Percentiles rank a stretch among this genome's conserved stretches.
Conservation (phyloP, 371 early-diverging fungal species). For the Haplosporangium sp. region DNA sequence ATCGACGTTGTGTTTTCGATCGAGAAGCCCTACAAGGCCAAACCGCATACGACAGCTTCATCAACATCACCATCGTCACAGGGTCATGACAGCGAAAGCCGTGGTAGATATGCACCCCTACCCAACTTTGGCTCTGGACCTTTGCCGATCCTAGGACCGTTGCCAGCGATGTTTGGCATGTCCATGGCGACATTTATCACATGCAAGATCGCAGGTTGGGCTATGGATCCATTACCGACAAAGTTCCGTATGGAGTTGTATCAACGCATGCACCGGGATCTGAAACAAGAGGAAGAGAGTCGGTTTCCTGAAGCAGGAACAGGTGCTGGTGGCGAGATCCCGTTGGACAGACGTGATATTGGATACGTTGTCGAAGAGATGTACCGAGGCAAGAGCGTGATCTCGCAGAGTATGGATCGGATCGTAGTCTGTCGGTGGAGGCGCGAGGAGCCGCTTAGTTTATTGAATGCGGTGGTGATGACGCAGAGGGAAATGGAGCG, state of each 20-base stretch:
- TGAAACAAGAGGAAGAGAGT: conserved; percentile 25
- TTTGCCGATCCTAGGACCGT: conserved; percentile 20
- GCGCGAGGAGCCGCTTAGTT: conserved; percentile 16
- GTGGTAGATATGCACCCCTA: conserved; percentile 6
- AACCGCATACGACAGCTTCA: background rate
- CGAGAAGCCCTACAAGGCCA: conserved; percentile 30
- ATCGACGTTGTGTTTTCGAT: conserved; percentile 42
- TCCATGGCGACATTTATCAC: conserved; percentile 44
- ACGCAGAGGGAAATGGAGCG: conserved; percentile 39
- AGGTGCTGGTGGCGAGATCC: background rate
- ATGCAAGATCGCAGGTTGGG: conserved; percentile 48
- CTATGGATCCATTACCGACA: conserved; percentile 29
- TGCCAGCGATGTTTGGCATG: conserved; percentile 53
- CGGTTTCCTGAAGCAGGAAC: background rate
- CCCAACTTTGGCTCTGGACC: conserved; percentile 6
- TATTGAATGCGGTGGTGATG: conserved; percentile 32
- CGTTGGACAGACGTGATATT: conserved; percentile 30
- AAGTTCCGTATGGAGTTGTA: conserved; percentile 36
- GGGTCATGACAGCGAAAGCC: conserved; percentile 1
- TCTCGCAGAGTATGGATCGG: conserved; percentile 35
- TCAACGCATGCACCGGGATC: conserved; percentile 32
- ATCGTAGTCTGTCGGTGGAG: conserved; percentile 40
- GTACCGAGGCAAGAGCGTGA: conserved; percentile 29
- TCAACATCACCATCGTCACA: background rate
- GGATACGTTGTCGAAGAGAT: conserved; percentile 46